These are phyloP conservation scores for Mycocentrospora acerina DNA, from an alignment of 2,329 filamentous ascomycete species.

Conservation along the genomic window DNA sequence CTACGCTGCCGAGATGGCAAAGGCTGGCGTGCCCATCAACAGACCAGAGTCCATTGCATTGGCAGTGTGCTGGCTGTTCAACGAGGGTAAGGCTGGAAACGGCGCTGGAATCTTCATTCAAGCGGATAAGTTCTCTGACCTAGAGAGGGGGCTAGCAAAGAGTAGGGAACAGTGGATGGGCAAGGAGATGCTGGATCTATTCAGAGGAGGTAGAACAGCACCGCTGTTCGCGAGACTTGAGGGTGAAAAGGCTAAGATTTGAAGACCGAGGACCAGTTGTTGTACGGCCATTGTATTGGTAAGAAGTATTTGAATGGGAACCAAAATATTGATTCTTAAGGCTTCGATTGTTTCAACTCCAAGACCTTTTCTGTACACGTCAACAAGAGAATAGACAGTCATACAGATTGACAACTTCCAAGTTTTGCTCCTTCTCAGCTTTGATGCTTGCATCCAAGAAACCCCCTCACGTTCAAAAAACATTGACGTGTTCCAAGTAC, in stretches of 20 bases:
- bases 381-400: too few relatives aligned
- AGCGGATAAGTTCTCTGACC: conserved; percentile 45
- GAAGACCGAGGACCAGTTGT: conserved; percentile 1
- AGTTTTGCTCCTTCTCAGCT: too few relatives aligned
- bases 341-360: too few relatives aligned
- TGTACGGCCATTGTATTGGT: too few relatives aligned
- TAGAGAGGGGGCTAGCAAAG: conserved; percentile 51
- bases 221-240: conserved; percentile 34
- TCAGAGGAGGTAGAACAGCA: conserved; percentile 46
- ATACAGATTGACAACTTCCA: too few relatives aligned
- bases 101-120: conserved; percentile 52
- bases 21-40: conserved; percentile 51
- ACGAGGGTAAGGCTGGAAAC: conserved; percentile 47
- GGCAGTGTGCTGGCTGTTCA: conserved; percentile 49
- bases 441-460: too few relatives aligned
- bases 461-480: too few relatives aligned
- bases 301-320: too few relatives aligned
- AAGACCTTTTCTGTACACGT: too few relatives aligned
- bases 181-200: conserved; percentile 53
- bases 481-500: too few relatives aligned
- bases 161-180: conserved; percentile 52
- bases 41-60: conserved; percentile 47
- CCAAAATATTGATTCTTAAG: too few relatives aligned
- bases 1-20: conserved; percentile 48
- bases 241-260: conserved; percentile 26